Evolutionary conservation across 768 basidiomycete species (phyloP).

Genomic region (Panaeolus cyanescens): DNA sequence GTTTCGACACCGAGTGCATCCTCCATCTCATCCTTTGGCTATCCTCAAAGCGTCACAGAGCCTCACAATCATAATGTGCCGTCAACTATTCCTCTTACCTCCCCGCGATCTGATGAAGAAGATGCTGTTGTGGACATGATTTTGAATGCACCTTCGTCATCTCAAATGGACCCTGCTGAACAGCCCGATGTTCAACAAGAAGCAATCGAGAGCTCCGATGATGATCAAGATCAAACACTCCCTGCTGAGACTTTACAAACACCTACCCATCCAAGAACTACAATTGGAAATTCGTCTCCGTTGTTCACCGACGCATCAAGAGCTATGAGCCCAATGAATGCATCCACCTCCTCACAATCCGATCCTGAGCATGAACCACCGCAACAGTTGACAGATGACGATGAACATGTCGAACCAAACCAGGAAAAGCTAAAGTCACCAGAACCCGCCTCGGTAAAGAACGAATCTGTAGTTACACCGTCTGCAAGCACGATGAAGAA

Average conservation of each 20-base stretch:
- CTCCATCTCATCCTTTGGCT: background rate
- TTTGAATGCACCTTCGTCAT: background rate
- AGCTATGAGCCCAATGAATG: background rate
- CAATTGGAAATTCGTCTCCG: background rate
- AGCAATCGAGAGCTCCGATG: background rate
- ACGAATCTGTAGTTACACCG: too few relatives aligned
- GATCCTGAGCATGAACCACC: background rate
- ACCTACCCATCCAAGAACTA: background rate
- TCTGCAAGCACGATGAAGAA: background rate
- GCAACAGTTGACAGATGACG: background rate
- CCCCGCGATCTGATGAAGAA: background rate
- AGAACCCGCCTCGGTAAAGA: background rate
- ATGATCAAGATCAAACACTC: background rate
- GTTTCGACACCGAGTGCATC: background rate
- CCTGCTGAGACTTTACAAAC: background rate
- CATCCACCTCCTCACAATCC: background rate
- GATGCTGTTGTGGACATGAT: background rate
- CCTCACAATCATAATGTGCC: background rate
- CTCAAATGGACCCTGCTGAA: background rate
- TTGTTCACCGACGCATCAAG: background rate
- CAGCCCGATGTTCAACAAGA: background rate
- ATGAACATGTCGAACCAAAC: background rate
- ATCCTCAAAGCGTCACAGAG: background rate
- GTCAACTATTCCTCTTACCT: background rate
- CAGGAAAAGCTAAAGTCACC: background rate